These are phyloP conservation scores for Ophiosphaerella herpotricha DNA, from an alignment of 2,329 filamentous ascomycete species.

Conservation along the genomic window DNA sequence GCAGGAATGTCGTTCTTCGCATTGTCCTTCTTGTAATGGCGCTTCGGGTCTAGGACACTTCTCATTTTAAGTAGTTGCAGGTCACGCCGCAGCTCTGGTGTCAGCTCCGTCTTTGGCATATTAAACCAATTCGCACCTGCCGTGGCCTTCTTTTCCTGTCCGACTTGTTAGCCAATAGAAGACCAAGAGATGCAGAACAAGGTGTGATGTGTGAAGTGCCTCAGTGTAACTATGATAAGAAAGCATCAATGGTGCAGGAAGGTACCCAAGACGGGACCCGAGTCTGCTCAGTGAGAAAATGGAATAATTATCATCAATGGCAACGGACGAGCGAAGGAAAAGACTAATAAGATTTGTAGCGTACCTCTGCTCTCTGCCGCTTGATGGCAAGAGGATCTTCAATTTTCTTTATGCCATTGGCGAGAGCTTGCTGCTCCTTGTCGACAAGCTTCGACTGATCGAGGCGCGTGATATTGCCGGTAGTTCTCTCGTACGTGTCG, in stretches of 20 bases:
- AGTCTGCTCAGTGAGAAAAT: conserved; percentile 71
- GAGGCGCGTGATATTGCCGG: conserved; percentile 58
- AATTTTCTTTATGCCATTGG: conserved; percentile 57
- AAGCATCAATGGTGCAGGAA: conserved; percentile 71
- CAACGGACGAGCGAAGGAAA: not conserved
- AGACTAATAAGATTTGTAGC: conserved; percentile 10
- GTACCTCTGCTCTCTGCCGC: conserved; percentile 58
- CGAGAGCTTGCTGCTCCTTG: conserved; percentile 52
- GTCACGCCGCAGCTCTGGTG: conserved; percentile 84
- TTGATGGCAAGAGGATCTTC: conserved; percentile 58
- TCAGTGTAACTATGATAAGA: conserved; percentile 79
- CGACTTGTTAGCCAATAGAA: conserved; percentile 27
- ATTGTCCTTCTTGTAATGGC: conserved; percentile 86
- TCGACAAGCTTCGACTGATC: conserved; percentile 58
- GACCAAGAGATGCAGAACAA: conserved; percentile 6
- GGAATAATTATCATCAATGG: conserved; percentile 73
- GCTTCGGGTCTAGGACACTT: conserved; percentile 83
- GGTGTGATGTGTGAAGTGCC: conserved; percentile 26
- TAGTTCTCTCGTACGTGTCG: conserved; percentile 59
- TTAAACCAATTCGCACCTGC: conserved; percentile 87
- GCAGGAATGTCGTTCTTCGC: conserved; percentile 73
- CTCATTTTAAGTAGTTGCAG: conserved; percentile 89
- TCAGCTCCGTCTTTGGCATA: conserved; percentile 81
- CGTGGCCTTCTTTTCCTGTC: conserved; percentile 63
- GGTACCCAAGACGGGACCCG: conserved; percentile 79